Evolutionary conservation across 495 filamentous ascomycete genomes (phyloP), one percentile per base, ranked within the genome.

Genomic region (Aspergillus bridgeri): DNA sequence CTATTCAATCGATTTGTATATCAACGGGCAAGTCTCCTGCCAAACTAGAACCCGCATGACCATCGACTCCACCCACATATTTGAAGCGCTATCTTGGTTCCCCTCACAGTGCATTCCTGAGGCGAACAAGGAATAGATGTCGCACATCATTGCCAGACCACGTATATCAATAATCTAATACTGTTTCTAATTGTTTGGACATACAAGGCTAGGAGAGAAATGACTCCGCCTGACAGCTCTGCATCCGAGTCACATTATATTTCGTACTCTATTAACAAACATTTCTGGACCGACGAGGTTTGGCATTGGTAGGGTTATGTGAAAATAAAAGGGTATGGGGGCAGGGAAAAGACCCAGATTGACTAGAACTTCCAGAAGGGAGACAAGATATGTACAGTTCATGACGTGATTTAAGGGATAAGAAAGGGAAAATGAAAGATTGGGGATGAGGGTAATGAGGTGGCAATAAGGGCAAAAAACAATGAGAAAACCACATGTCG

Each of bases 321-420:
- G 62, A 53, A 43, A 18, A 46, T 5, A n/a, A 47, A 19, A 47
- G 17, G 33, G 33, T 38, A 15, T 38, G 33, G 33, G 33, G 33
- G 17, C 13, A 38, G 5, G 13, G 11, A 44, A 49, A 51, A 25
- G 59, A 53, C 59, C 33, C 51, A 47, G 27, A 29, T 58, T 53
- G 51, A 55, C 60, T 62, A 69, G 62, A 54, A 48, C 52, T 57
- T 45, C 46, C 15, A 55, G 56, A 58, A 42, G 53, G 48, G 21
- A 23, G 51, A 65, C 56, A 62, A 59, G 61, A 58, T 75, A 73
- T 75, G 65, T 75, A 75, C 72, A 75, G 60, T 66, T 75, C 70
- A 71, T 71, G 54, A 67, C 68, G 67, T 64, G 59, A 54, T 60
- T 54, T 49, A 56, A 53, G 47, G 62, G 47, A 65, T 62, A 58